These are phyloP conservation scores for Knufia fluminis DNA, from an alignment of 2,329 filamentous ascomycete species.

Conservation along the genomic window DNA sequence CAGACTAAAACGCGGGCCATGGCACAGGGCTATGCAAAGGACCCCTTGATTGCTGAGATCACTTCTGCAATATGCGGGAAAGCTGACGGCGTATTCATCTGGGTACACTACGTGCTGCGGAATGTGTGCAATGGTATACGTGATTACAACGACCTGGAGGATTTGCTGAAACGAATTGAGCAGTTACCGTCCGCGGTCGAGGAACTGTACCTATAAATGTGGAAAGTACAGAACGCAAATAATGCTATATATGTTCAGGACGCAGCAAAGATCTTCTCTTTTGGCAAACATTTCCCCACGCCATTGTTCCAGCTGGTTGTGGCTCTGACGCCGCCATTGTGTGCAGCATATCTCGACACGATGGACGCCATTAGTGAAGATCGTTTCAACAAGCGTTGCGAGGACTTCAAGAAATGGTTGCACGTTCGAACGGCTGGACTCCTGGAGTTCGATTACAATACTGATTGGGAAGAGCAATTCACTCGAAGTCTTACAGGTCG, in stretches of 20 bases:
- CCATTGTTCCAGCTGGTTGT: not conserved
- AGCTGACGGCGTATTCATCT: constrained; percentile 13
- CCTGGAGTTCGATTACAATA: not conserved
- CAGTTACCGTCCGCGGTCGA: not conserved
- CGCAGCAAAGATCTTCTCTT: not conserved
- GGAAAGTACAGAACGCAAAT: not conserved
- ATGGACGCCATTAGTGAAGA: not conserved
- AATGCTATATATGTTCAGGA: not conserved
- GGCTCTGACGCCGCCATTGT: not conserved
- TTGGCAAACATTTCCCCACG: not conserved
- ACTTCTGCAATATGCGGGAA: not conserved
- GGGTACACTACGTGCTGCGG: constrained; percentile 9
- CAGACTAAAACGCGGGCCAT: no score
- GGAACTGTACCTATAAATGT: constrained; percentile 5
- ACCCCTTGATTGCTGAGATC: not conserved
- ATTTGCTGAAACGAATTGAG: not conserved
- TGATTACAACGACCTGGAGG: not conserved
- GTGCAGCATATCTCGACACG: not conserved
- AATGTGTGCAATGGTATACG: constrained; percentile 2
- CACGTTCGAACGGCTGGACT: not conserved
- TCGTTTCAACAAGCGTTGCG: not conserved
- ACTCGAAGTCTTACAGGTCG: no score
- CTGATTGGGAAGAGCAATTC: not conserved
- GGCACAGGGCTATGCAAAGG: not conserved
- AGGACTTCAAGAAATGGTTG: not conserved